These are phyloP conservation scores for Tetracladium setigerum DNA, from an alignment of 495 filamentous ascomycete species.

Conservation along the genomic window DNA sequence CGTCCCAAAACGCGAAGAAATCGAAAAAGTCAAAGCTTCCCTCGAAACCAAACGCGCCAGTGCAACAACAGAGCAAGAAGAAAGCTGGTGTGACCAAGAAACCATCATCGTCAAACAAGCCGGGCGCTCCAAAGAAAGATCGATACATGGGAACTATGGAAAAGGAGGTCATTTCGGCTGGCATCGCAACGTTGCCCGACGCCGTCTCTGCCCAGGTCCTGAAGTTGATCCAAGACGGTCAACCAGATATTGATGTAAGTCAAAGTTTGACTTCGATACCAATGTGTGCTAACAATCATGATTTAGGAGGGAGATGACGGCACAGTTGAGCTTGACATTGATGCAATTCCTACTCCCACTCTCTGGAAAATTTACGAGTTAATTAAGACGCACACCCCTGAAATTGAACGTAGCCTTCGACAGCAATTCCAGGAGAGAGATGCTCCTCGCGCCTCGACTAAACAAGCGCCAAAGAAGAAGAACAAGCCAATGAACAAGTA, in stretches of 20 bases:
- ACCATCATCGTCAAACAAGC: constrained; percentile 30
- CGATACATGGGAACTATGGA: constrained; percentile 59
- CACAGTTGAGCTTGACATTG: constrained; percentile 88
- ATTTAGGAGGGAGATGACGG: constrained; percentile 50
- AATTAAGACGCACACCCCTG: constrained; percentile 58
- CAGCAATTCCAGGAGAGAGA: constrained; percentile 27
- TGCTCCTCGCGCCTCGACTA: constrained; percentile 33
- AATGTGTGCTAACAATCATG: constrained; percentile 25
- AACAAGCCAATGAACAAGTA: constrained; percentile 97
- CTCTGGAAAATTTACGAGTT: constrained; percentile 70
- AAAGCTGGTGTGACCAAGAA: constrained; percentile 42
- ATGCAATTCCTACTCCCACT: constrained; percentile 67
- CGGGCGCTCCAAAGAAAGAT: constrained; percentile 33
- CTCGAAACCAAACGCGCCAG: constrained; percentile 37
- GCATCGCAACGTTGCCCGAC: constrained; percentile 67
- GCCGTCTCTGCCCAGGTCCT: constrained; percentile 69
- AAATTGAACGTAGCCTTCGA: constrained; percentile 27
- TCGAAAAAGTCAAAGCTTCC: constrained; percentile 36
- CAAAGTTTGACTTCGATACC: constrained; percentile 4
- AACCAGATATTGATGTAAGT: constrained; percentile 57
- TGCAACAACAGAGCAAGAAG: constrained; percentile 18
- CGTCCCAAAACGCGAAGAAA: constrained; percentile 25
- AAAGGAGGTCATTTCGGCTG: constrained; percentile 79
- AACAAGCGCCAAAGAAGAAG: constrained; percentile 74
- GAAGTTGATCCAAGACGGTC: constrained; percentile 84